Conservation (phyloP, 2,329 filamentous ascomycete species). For the Nemania bipapillata region DNA sequence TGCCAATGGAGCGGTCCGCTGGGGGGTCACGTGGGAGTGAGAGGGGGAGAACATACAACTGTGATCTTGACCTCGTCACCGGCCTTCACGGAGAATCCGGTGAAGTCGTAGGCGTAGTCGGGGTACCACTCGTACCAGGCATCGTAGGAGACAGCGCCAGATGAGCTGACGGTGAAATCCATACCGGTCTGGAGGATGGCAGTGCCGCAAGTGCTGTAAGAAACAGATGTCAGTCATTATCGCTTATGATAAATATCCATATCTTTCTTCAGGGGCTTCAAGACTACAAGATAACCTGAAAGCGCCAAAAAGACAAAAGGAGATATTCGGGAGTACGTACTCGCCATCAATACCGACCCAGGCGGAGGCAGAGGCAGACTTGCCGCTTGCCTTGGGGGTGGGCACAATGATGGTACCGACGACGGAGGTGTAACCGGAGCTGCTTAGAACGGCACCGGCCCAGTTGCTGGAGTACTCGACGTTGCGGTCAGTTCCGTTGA, state of each 20-base stretch:
- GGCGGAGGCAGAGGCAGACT: constrained; percentile 36
- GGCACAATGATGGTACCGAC: constrained; percentile 66
- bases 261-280: neutral
- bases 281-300: neutral
- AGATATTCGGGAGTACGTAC: neutral
- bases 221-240: neutral
- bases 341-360: constrained; percentile 73
- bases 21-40: too few species aligned
- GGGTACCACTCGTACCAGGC: constrained; percentile 72
- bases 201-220: constrained; percentile 56
- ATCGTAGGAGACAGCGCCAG: constrained; percentile 58
- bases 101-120: constrained; percentile 65
- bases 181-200: constrained; percentile 69
- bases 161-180: constrained; percentile 62
- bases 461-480: constrained; percentile 67
- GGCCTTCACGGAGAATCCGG: constrained; percentile 54
- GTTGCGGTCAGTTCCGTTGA: constrained; percentile 54
- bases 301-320: neutral
- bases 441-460: constrained; percentile 67
- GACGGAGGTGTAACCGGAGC: constrained; percentile 62
- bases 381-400: constrained; percentile 53
- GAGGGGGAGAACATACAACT: constrained; percentile 36
- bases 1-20: neutral
- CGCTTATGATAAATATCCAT: neutral
- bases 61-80: constrained; percentile 48